Evolutionary conservation across 192 early-diverging fungal genomes (phyloP).

Genomic region (Coemansia sp.): DNA sequence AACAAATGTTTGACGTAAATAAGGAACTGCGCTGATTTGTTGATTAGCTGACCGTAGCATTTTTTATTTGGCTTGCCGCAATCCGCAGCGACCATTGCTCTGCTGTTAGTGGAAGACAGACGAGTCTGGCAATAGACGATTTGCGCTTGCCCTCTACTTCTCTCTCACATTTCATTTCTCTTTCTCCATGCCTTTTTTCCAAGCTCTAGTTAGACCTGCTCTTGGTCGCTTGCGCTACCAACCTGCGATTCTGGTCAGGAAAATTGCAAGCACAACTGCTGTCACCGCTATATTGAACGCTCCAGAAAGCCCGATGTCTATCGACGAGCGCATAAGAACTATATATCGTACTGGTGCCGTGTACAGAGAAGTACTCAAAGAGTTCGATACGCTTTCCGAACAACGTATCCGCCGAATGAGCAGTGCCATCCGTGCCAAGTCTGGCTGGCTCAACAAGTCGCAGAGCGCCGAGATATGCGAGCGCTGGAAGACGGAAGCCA

Average conservation of each 20-base stretch:
- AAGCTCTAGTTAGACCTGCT: neutral
- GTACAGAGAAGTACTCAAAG: slow-evolving; percentile 5
- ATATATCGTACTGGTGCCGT: neutral
- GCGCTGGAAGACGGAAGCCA: slow-evolving; percentile 23
- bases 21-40: neutral
- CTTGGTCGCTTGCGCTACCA: neutral
- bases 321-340: neutral
- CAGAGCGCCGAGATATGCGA: slow-evolving; percentile 22
- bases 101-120: neutral
- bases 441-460: slow-evolving; percentile 45
- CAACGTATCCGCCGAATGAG: slow-evolving; percentile 32
- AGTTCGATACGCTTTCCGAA: slow-evolving; percentile 18
- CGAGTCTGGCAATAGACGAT: neutral
- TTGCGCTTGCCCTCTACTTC: neutral
- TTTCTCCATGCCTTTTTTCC: neutral
- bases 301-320: neutral
- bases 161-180: neutral
- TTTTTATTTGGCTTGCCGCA: neutral
- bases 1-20: neutral
- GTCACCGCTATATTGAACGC: no score
- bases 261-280: no score
- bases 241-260: no score
- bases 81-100: neutral
- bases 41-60: neutral
- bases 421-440: slow-evolving; percentile 54